Base-by-base conservation (phyloP, 2,329 filamentous ascomycete species). In the Mycosphaerella sp. region DNA sequence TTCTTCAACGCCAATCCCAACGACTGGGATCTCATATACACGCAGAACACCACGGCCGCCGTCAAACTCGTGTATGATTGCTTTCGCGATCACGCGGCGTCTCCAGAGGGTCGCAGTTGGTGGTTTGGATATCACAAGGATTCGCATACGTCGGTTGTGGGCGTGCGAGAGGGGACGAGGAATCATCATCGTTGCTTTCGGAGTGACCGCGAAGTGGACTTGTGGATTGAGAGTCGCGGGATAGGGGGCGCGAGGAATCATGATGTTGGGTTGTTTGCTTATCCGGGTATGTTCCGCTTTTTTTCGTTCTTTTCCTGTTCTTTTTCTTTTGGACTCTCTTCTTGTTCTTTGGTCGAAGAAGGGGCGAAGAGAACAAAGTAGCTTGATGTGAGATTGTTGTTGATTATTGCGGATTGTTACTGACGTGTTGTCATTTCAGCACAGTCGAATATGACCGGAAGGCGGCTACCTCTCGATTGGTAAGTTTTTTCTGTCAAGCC, bases 391-490 rank as follows among this genome's bases (percentile, higher is more conserved):
- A 21, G 21, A 21, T 21, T 21, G 21, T 21, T 21, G 6, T n/a
- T n/a, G n/a, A n/a, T n/a, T n/a, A n/a, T n/a, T n/a, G n/a, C n/a
- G n/a, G n/a, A n/a, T n/a, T n/a, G n/a, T n/a, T 21, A 21, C 21
- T 21, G 21, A 21, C 21, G 6, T 4, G 21, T 21, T 21, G 21
- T 21, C 4, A 21, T 21, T 21, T 21, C 21, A 6, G 90, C 84
- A 2, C 90, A 96, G 66, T 95, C 89, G 28, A 95, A 95, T 64
- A 86, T 95, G 85, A 85, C 90, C 56, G 90, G 90, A 2, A 79
- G 77, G 25, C 81, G 87, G 47, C 77, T 87, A 52, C 87, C 89
- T 8, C 66, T 89, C n/a, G 70, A 74, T 8, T 95, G 89, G 89
- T 75, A 78, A 41, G 12, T 17, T 18, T 32, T n/a, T n/a, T n/a